Conservation (phyloP, 2,329 filamentous ascomycete genomes). For the Hypoxylon sp. region DNA sequence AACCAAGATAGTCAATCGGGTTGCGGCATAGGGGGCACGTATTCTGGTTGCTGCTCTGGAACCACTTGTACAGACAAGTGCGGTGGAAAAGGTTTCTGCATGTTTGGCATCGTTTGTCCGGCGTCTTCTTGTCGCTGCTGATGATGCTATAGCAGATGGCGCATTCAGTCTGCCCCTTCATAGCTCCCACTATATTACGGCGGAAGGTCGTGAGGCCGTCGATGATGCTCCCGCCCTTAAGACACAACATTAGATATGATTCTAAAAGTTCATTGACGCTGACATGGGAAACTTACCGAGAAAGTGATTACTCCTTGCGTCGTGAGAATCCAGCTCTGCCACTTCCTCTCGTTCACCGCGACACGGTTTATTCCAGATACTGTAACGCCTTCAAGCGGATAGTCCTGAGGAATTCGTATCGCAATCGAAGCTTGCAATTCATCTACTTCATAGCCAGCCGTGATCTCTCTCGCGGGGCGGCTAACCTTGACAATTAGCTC, state of each 20-base stretch:
- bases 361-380: constrained; percentile 86
- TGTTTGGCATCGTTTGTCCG: constrained; percentile 90
- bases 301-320: constrained; percentile 95
- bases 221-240: constrained; percentile 83
- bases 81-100: constrained; percentile 96
- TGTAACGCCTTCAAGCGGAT: constrained; percentile 83
- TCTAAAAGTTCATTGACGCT: background rate
- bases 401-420: constrained; percentile 84
- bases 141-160: constrained; percentile 98
- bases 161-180: constrained; percentile 95
- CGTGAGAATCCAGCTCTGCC: constrained; percentile 90
- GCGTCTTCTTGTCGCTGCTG: constrained; percentile 87
- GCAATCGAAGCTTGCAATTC: constrained; percentile 86
- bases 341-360: constrained; percentile 90
- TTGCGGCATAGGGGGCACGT: constrained; percentile 95
- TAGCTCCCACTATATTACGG: constrained; percentile 86
- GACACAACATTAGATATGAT: constrained; percentile 27
- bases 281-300: constrained; percentile 65
- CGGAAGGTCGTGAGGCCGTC: constrained; percentile 90
- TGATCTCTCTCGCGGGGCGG: constrained; percentile 79
- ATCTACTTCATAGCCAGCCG: constrained; percentile 88
- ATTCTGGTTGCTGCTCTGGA: constrained; percentile 91
- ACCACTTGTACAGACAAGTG: constrained; percentile 95
- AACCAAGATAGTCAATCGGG: constrained; percentile 76
- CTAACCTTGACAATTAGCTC: constrained; percentile 79